Evolutionary conservation across 495 filamentous ascomycete species (phyloP), one percentile per base, ranked within the genome.

Genomic region (Beverwykella pulmonaria): DNA sequence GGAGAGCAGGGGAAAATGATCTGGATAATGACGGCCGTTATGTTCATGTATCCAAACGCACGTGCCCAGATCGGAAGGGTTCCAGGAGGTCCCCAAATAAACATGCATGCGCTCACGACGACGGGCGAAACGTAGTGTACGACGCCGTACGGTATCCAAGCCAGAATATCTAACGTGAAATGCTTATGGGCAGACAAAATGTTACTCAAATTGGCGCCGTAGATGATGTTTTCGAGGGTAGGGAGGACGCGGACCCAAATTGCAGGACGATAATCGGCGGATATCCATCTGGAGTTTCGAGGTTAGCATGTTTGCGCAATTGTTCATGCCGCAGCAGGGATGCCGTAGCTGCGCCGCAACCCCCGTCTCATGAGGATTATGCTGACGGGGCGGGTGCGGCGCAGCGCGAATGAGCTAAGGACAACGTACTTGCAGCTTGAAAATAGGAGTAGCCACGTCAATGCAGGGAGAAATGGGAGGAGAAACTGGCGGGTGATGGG

Each of bases 171-270:
- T 36, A 98, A 82, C 52, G 92, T 79, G 10, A 88, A 84, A 78
- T 88, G 86, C 52, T 89, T 90, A 76, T 96, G 91, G 26, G 91
- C 89, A 4, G 93, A 94, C 48, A 98, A 85, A 61, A 96, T 94
- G 76, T 96, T 96, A 79, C 91, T 95, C 53, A 98, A 85, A 79
- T 97, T 97, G 30, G 92, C 92, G 53, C 93, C 93, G 75, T 98
- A 98, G 53, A 98, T 81, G 59, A 98, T 94, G 77, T 98, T 96
- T 75, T 98, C 93, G 65, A 98, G 84, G n/a, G 93, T 90, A 2
- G 93, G 93, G 14, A 98, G 82, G 22, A 98, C 91, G 63, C 91
- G 89, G 61, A 97, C 93, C 90, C 92, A 96, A 69, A 98, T 96
- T 47, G 90, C 88, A 50, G 92, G 92, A 44, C 93, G 85, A 78